Conservation (phyloP, 2,329 filamentous ascomycete species). For the Colletotrichum aenigma region DNA sequence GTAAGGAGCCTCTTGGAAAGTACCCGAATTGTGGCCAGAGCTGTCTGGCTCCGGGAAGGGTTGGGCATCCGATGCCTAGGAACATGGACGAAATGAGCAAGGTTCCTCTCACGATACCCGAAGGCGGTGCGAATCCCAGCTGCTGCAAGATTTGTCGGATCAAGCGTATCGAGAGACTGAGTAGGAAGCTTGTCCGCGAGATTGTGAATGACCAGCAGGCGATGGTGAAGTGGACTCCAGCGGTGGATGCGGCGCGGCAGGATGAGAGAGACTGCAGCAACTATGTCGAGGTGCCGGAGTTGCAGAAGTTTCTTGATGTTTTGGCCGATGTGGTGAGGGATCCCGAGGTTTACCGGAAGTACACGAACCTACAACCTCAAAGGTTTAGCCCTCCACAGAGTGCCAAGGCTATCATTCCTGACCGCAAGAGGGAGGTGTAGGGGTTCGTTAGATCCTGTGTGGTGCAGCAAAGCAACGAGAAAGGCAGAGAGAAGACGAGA, state of each 20-base stretch:
- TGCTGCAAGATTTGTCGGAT: constrained; percentile 10
- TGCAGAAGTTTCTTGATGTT: background rate
- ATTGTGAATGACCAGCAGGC: constrained; percentile 3
- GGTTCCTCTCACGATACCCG: constrained; percentile 8
- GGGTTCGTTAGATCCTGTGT: background rate
- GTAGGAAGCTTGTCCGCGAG: background rate
- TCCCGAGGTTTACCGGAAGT: background rate
- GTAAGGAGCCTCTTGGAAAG: background rate
- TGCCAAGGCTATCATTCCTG: background rate
- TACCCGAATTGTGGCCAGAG: background rate
- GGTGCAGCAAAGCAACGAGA: background rate
- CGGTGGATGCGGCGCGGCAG: background rate
- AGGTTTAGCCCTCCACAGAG: background rate
- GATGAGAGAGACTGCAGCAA: background rate
- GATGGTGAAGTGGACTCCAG: background rate
- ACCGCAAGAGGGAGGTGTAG: background rate
- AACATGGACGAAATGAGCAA: background rate
- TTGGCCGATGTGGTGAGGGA: background rate
- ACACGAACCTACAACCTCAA: background rate
- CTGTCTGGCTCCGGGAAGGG: background rate
- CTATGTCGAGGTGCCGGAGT: constrained; percentile 1
- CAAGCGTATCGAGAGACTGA: background rate
- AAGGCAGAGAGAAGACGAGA: background rate
- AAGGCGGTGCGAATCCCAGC: constrained; percentile 1
- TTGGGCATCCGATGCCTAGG: background rate